Evolutionary conservation across 805 yeast genomes (phyloP), one percentile per base, ranked within the genome.

Genomic region (Wickerhamiella dianesei): DNA sequence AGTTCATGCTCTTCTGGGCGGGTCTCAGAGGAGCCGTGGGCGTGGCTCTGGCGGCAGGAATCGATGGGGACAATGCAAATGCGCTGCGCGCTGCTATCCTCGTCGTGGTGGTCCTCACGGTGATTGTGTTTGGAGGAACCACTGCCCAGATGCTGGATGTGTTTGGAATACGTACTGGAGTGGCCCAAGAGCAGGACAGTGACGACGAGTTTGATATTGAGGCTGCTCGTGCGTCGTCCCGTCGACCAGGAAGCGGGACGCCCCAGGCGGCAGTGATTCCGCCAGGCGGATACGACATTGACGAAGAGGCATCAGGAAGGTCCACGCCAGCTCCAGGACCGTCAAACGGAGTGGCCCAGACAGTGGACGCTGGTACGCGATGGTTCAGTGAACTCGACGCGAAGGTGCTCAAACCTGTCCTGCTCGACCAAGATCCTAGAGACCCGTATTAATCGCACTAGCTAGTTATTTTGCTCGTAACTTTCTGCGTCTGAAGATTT

Each of bases 1-100:
- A 92, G 66, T 86, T 87, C 84, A 92, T 92, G 98, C 86, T 89
- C 44, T 92, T 92, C 63, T 92, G 99, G 99, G 98, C 98, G 2
- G 99, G 99, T 3, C 70, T 92, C 48, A 74, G 99, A 60, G 99
- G 99, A 50, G 99, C 99, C 0, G 99, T 92, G 35, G 99, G 99
- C 53, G 99, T 92, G 3, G 99, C 98, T 0, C 73, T 92, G 58
- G 98, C 98, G 0, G 86, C 94, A 79, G 98, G 98, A 13, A 69
- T 92, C 37, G 95, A 85, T 65, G 98, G 97, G 50, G 96, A 89
- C 59, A 79, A 84, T 47, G 89, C 88, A 53, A 79, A 80, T 60
- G 79, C 95, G 0, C 68, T 92, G 45, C 67, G 89, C 46, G 99
- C 98, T 2, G 94, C 98, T 0, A 96, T 94, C 0, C 68, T 94